A percentile compares a stretch with the other conserved stretches of the same genome.
These are phyloP conservation scores for Fonsecaea multimorphosa DNA, from an alignment of 2,329 filamentous ascomycete species.

Conservation along the genomic window DNA sequence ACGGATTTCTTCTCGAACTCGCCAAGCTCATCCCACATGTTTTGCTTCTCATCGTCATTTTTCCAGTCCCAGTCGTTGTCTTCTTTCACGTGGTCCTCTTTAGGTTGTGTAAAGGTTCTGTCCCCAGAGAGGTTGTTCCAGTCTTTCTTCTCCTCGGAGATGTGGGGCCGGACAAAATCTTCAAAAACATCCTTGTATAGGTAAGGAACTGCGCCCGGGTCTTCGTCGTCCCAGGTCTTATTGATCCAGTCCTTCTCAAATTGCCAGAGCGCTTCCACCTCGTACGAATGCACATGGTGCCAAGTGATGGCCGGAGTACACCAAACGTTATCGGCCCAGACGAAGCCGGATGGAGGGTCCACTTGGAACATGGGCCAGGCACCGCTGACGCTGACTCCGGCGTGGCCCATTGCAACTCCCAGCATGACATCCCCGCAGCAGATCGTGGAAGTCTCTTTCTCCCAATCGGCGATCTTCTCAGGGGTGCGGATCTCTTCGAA, in stretches of 20 bases:
- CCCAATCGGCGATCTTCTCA: slow-evolving; percentile 32
- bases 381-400: slow-evolving; percentile 31
- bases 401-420: slow-evolving; percentile 31
- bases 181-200: slow-evolving; percentile 33
- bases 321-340: slow-evolving; percentile 26
- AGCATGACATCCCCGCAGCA: slow-evolving; percentile 38
- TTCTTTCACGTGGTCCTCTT: slow-evolving; percentile 29
- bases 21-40: slow-evolving; percentile 30
- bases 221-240: slow-evolving; percentile 30
- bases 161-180: slow-evolving; percentile 28
- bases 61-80: slow-evolving; percentile 33
- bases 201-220: slow-evolving; percentile 28
- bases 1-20: slow-evolving; percentile 23
- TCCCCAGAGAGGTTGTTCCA: slow-evolving; percentile 36
- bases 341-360: slow-evolving; percentile 30
- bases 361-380: slow-evolving; percentile 37
- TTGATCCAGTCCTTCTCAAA: slow-evolving; percentile 36
- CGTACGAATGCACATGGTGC: slow-evolving; percentile 32
- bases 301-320: slow-evolving; percentile 35
- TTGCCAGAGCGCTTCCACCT: slow-evolving; percentile 35
- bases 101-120: slow-evolving; percentile 30
- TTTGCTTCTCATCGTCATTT: slow-evolving; percentile 30
- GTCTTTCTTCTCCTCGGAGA: slow-evolving; percentile 27
- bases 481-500: slow-evolving; percentile 29
- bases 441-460: slow-evolving; percentile 35